Evolutionary conservation across 148 eudicot species (phyloP).

Genomic region (Euryodendron excelsum): DNA sequence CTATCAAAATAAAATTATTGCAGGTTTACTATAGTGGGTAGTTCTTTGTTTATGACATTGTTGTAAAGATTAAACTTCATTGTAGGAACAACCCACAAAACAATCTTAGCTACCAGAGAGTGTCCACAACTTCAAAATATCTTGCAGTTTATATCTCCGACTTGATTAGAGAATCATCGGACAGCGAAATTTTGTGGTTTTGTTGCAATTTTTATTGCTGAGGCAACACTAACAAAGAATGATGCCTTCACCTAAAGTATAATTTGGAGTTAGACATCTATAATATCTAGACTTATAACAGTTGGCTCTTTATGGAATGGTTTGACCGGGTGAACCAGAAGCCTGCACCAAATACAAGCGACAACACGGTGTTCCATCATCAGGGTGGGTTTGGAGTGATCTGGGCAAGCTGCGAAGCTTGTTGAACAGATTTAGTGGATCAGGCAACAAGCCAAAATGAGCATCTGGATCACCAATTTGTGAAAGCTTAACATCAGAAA

Average conservation of each 20-base stretch:
- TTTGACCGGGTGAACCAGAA: conserved; percentile 66
- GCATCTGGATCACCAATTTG: conserved; percentile 97
- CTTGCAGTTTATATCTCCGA: not conserved
- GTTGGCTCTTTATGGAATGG: conserved; percentile 10
- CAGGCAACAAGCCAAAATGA: conserved; percentile 69
- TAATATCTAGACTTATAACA: conserved; percentile 7
- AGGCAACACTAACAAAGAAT: conserved; percentile 24
- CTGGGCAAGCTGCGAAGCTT: conserved; percentile 86
- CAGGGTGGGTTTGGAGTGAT: conserved; percentile 77
- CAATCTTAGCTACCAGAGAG: not conserved
- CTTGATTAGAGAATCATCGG: not conserved
- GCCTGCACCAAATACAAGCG: conserved; percentile 90
- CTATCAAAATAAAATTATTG: not conserved
- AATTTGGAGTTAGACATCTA: conserved; percentile 20
- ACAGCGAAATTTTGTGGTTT: not conserved
- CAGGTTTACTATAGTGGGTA: not conserved
- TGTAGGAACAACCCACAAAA: not conserved
- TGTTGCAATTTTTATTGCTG: conserved; percentile 11
- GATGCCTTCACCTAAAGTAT: conserved; percentile 23
- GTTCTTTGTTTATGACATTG: not conserved
- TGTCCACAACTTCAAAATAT: conserved; percentile 19
- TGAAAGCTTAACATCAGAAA: conserved; percentile 76
- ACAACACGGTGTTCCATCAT: conserved; percentile 86
- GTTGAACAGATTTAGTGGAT: conserved; percentile 77
- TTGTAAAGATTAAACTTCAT: not conserved